phyloP scores from a whole-genome alignment of 2,329 filamentous ascomycete genomes.

The Dactylellina haptotyla region DNA sequence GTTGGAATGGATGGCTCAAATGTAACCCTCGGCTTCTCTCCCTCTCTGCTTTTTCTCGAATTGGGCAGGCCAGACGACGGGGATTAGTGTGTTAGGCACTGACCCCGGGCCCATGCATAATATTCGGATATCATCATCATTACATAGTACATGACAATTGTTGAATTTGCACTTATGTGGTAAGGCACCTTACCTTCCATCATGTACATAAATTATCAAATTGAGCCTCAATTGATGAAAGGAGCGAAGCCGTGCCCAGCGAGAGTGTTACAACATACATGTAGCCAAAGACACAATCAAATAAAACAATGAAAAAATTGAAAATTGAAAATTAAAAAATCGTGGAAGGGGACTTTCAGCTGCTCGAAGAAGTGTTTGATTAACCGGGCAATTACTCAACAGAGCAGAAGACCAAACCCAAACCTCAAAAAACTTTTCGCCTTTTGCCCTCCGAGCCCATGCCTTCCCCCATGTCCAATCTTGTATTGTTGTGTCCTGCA shows the following conservation, averaged over 20 bases:
- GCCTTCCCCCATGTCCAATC: neutral
- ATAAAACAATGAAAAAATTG: no score
- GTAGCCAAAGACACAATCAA: no score
- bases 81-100: neutral
- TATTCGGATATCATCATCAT: no score
- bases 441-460: constrained; percentile 8
- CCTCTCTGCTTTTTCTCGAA: no score
- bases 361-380: constrained; percentile 24
- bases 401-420: neutral
- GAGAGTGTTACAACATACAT: neutral
- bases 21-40: constrained; percentile 34
- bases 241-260: constrained; percentile 4
- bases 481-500: neutral
- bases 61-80: constrained; percentile 1
- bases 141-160: neutral
- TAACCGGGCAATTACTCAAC: constrained; percentile 29
- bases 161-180: constrained; percentile 2
- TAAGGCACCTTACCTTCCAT: neutral
- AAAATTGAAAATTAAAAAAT: no score
- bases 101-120: neutral
- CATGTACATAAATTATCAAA: neutral
- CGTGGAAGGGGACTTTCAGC: neutral
- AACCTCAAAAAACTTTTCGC: neutral
- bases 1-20: constrained; percentile 12
- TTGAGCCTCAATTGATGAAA: neutral